phyloP scores from a whole-genome alignment of 768 basidiomycete genomes.

The Macrolepiota fuliginosa region DNA sequence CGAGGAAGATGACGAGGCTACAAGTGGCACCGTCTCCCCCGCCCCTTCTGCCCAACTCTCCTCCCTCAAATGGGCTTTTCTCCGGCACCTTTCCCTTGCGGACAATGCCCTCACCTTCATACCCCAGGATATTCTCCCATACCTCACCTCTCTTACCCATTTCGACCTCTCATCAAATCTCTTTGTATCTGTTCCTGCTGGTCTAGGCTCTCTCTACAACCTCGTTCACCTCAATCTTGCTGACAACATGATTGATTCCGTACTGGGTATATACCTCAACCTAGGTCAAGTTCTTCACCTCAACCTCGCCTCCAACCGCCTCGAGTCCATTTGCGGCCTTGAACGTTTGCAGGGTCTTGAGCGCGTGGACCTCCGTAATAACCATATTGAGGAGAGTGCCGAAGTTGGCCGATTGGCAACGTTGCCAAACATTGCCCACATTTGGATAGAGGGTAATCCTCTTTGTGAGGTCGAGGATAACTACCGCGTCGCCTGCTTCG shows the following conservation, averaged over 20 bases:
- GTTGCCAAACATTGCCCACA: slow-evolving; percentile 74
- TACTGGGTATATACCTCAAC: slow-evolving; percentile 81
- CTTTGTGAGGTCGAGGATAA: slow-evolving; percentile 70
- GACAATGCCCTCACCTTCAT: slow-evolving; percentile 83
- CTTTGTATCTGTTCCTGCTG: slow-evolving; percentile 82
- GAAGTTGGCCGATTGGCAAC: slow-evolving; percentile 83
- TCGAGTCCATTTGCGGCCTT: slow-evolving; percentile 93
- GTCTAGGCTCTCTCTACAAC: slow-evolving; percentile 69
- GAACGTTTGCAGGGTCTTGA: slow-evolving; percentile 87
- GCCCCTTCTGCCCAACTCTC: slow-evolving; percentile 42
- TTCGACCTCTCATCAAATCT: slow-evolving; percentile 92
- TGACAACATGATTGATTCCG: slow-evolving; percentile 97
- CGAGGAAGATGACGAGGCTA: slow-evolving; percentile 26
- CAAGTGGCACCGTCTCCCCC: slow-evolving; percentile 22
- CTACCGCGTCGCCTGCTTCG: slow-evolving; percentile 78
- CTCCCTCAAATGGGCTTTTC: slow-evolving; percentile 67
- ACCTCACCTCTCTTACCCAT: slow-evolving; percentile 73
- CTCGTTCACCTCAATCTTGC: slow-evolving; percentile 92
- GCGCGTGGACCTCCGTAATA: slow-evolving; percentile 79
- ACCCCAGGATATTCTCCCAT: slow-evolving; percentile 61
- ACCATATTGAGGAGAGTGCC: slow-evolving; percentile 75
- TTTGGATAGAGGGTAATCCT: slow-evolving; percentile 87
- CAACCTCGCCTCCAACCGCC: slow-evolving; percentile 82
- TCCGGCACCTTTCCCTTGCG: slow-evolving; percentile 72
- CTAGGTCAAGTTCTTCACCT: slow-evolving; percentile 76